Evolutionary conservation across 129 eudicot genomes (phyloP).

Genomic region (Heracleum sosnowskyi): DNA sequence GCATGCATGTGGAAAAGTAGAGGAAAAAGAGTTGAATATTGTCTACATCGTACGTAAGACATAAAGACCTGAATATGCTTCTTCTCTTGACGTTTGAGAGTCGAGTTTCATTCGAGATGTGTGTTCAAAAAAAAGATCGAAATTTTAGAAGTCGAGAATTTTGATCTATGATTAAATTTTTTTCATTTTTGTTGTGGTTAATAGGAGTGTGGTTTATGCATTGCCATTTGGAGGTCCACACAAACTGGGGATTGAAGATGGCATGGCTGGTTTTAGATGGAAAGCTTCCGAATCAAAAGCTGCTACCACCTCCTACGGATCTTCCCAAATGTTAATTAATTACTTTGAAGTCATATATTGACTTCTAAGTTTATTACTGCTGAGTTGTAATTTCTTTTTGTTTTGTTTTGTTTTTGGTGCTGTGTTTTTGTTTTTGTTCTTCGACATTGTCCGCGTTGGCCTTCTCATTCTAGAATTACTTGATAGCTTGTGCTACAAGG

Average conservation of each 20-base stretch:
- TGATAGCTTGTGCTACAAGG: background rate
- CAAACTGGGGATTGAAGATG: constrained; percentile 29
- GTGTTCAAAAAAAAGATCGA: background rate
- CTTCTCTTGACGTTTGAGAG: background rate
- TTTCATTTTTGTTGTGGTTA: background rate
- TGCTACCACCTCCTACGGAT: constrained; percentile 20
- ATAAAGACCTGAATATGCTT: no score
- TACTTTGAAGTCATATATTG: background rate
- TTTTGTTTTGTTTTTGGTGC: background rate
- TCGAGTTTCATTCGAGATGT: background rate
- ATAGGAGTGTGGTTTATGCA: constrained; percentile 30
- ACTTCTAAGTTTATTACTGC: background rate
- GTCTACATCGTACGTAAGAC: background rate
- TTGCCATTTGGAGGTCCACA: constrained; percentile 24
- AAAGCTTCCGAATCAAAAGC: constrained; percentile 9
- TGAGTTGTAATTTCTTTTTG: background rate
- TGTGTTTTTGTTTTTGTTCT: background rate
- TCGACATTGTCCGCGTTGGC: background rate
- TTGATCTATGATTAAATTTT: background rate
- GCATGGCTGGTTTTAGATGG: constrained; percentile 26
- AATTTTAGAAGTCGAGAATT: no score
- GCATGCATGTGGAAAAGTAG: background rate
- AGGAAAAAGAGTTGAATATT: no score
- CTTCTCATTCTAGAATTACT: background rate
- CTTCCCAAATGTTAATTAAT: constrained; percentile 18